Percentiles rank a stretch among this genome's conserved stretches.
Evolutionary conservation across 2,329 filamentous ascomycete species (phyloP).

Genomic region (Pseudopithomyces maydicus): DNA sequence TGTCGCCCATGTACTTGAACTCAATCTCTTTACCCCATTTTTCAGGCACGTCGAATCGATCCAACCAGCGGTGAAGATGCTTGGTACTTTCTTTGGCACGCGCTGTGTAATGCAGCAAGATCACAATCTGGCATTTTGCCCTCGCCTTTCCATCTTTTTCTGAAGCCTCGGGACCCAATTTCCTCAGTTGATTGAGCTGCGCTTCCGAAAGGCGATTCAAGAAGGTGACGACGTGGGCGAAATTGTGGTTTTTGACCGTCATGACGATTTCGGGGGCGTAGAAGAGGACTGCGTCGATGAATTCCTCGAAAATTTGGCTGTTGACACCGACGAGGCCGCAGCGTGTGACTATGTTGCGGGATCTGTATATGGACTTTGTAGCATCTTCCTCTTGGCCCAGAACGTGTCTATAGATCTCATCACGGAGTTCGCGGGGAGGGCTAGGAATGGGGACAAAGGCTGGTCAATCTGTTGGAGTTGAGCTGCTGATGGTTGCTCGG

Average conservation of each 20-base stretch:
- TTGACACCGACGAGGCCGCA: slow-evolving; percentile 17
- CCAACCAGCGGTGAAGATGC: background rate
- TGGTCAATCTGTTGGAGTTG: background rate
- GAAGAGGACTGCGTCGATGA: slow-evolving; percentile 18
- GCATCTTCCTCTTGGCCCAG: slow-evolving; percentile 4
- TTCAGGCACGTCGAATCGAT: background rate
- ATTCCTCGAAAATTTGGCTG: slow-evolving; percentile 18
- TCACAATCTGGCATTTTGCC: background rate
- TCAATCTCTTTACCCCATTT: background rate
- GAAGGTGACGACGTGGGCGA: slow-evolving; percentile 21
- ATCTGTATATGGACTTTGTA: slow-evolving; percentile 4
- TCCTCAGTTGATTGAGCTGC: slow-evolving; percentile 8
- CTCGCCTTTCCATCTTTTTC: background rate
- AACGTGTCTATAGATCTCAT: slow-evolving; percentile 23
- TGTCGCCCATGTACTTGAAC: background rate
- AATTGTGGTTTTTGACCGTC: slow-evolving; percentile 23
- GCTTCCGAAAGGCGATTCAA: slow-evolving; percentile 19
- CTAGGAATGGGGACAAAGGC: slow-evolving; percentile 11
- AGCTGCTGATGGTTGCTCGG: background rate
- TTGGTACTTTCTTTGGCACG: background rate
- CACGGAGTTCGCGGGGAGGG: slow-evolving; percentile 20
- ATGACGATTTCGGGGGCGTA: slow-evolving; percentile 16
- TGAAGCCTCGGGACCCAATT: background rate
- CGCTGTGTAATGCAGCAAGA: background rate
- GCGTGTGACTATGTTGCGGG: slow-evolving; percentile 13